phyloP scores from a whole-genome alignment of 139 green algal genomes.

The Eudorina sp. region DNA sequence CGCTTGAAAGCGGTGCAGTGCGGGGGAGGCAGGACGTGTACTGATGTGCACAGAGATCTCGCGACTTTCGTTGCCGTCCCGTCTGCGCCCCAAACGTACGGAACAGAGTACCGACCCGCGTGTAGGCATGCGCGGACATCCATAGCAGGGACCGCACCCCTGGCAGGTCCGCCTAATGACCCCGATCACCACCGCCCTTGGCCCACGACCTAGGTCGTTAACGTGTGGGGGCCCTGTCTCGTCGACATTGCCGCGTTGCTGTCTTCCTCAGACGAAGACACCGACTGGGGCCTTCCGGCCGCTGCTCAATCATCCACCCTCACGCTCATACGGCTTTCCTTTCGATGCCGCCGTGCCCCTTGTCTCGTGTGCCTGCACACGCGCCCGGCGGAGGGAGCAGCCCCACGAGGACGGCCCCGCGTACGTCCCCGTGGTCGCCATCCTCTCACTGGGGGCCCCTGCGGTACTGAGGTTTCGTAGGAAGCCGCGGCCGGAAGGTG shows the following conservation, averaged over 20 bases:
- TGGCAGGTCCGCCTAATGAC: no score
- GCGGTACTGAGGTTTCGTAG: conserved; percentile 75
- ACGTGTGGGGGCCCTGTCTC: neutral
- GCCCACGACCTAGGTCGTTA: neutral
- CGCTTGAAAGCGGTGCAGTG: no score
- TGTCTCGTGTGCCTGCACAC: no score
- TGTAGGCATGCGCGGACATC: neutral
- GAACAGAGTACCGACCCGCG: no score
- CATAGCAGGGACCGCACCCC: no score
- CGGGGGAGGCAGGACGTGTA: no score
- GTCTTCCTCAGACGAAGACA: neutral
- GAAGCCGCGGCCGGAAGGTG: conserved; percentile 50
- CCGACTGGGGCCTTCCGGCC: neutral
- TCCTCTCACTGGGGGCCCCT: conserved; percentile 69
- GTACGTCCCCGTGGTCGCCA: conserved; percentile 71
- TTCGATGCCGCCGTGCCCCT: no score
- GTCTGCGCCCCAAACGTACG: no score
- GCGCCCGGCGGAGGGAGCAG: conserved; percentile 44
- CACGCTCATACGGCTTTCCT: no score
- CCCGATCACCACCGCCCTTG: no score
- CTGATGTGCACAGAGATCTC: no score
- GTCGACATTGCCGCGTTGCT: neutral
- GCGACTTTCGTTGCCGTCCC: no score
- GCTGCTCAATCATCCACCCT: neutral
- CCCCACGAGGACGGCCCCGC: conserved; percentile 77